Base-by-base conservation (phyloP, 2,329 filamentous ascomycete species). In the Zymoseptoria pseudotritici region DNA sequence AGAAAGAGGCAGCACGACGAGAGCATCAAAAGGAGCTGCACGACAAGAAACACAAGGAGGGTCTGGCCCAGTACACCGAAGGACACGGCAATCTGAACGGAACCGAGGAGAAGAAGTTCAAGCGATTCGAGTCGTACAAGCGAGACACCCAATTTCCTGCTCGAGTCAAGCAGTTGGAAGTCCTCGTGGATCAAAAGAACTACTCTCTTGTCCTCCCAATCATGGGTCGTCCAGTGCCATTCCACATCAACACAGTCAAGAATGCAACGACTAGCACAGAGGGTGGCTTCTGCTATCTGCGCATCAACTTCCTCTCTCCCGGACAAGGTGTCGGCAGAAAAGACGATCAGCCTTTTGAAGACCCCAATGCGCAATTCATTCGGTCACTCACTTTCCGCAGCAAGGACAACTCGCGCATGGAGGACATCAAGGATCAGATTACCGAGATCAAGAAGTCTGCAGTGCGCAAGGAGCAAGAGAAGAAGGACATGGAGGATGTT, bases 401-500 rank as follows among this genome's bases (percentile, higher is more conserved):
- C 20, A 88, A 89, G 63, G 90, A 97, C 72, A 87, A 91, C 60
- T 85, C 91, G 62, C 86, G 93, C 63, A 91, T 99, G 73, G 88
- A 90, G 60, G 90, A 95, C 69, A 94, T 99, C 66, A 88, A 91
- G 11, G 89, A 89, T 62, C 90, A 96, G 71, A 97, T 99, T 69
- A 93, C 91, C 10, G 94, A 97, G 71, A 87, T 99, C 80, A 96
- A 97, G 79, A 96, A 94, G 73, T 90, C 93, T 67, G 86, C 90
- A 4, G 85, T 90, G 50, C 92, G 96, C 76, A 89, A 91, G 69
- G 94, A 99, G 75, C 92, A 97, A 70, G 93, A 97, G 76, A 97
- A 97, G 85, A 99, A 99, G 79, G 93, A 99, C 69, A 89, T 99
- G 89, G 94, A 99, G 73, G 94, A 99, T 75, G 94, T 99, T 21